Evolutionary conservation across 2,329 filamentous ascomycete species (phyloP).

Genomic region (Alternaria brassicicola): DNA sequence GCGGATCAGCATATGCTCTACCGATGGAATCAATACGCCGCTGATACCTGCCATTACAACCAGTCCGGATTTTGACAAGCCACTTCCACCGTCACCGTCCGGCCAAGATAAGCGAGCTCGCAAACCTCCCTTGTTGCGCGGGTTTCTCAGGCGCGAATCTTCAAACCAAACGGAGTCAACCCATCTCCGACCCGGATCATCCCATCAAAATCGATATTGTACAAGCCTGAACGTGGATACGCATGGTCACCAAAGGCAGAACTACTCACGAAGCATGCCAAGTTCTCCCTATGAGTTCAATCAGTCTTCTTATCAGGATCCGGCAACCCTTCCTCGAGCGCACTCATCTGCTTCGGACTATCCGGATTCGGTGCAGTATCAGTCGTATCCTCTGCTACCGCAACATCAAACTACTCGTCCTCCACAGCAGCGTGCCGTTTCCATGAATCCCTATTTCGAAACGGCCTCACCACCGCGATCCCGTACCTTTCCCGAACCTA

Average conservation of each 20-base stretch:
- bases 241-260: conserved; percentile 22
- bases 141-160: conserved; percentile 34
- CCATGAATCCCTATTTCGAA: conserved; percentile 30
- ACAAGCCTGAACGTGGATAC: conserved; percentile 32
- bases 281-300: conserved; percentile 35
- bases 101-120: conserved; percentile 31
- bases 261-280: conserved; percentile 45
- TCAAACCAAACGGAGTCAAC: conserved; percentile 28
- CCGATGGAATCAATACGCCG: conserved; percentile 17
- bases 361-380: conserved; percentile 20
- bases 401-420: conserved; percentile 1
- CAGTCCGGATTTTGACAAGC: conserved; percentile 35
- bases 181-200: conserved; percentile 32
- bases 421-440: conserved; percentile 22
- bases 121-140: conserved; percentile 33
- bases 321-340: conserved; percentile 24
- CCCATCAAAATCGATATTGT: conserved; percentile 23
- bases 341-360: conserved; percentile 32
- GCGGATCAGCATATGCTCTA: conserved; percentile 25
- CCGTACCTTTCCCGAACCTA: conserved; percentile 39
- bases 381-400: conserved; percentile 18
- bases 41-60: conserved; percentile 30
- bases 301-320: conserved; percentile 15
- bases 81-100: conserved; percentile 37
- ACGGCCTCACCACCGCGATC: conserved; percentile 26